phyloP scores from a whole-genome alignment of 139 green algal genomes.

The Chlorella sp. region DNA sequence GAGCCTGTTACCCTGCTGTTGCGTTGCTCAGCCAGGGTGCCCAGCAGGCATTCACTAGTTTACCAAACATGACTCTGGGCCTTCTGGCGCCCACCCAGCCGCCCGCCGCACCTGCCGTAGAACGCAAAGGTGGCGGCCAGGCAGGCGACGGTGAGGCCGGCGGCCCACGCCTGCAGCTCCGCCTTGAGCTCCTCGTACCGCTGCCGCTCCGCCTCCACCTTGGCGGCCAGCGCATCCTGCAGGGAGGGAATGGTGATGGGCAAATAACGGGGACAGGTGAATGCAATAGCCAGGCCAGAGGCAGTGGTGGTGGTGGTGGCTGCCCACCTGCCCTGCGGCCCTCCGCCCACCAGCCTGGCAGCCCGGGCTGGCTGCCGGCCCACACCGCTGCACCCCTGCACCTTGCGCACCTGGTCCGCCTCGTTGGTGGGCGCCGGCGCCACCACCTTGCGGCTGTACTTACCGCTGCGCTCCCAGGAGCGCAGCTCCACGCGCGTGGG shows the following conservation, averaged over 20 bases:
- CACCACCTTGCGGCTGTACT: conserved; percentile 44
- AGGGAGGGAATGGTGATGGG: not conserved
- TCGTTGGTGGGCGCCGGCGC: conserved; percentile 9
- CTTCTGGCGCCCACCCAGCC: not conserved
- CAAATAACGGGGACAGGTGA: too few species aligned
- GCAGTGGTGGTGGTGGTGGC: not conserved
- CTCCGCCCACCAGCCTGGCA: too few species aligned
- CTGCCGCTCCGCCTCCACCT: conserved; percentile 35
- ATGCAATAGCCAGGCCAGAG: too few species aligned
- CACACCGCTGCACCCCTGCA: not conserved
- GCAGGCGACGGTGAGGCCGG: conserved; percentile 49
- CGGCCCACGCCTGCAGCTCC: conserved; percentile 70
- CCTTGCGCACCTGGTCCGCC: conserved; percentile 12
- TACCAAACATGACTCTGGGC: not conserved
- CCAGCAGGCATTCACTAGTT: not conserved
- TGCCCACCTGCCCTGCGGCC: not conserved
- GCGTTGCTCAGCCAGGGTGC: not conserved
- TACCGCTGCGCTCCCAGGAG: conserved; percentile 46
- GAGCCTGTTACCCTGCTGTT: not conserved
- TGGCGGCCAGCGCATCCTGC: conserved; percentile 38
- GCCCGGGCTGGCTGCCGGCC: not conserved
- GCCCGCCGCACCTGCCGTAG: conserved; percentile 51
- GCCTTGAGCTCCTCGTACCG: conserved; percentile 75
- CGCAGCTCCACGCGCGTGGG: conserved; percentile 42
- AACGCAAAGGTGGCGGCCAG: conserved; percentile 53